Percentiles rank a stretch among this genome's conserved stretches.
These are phyloP conservation scores for Sambucus nigra DNA, from an alignment of 129 eudicot species.

Conservation along the genomic window DNA sequence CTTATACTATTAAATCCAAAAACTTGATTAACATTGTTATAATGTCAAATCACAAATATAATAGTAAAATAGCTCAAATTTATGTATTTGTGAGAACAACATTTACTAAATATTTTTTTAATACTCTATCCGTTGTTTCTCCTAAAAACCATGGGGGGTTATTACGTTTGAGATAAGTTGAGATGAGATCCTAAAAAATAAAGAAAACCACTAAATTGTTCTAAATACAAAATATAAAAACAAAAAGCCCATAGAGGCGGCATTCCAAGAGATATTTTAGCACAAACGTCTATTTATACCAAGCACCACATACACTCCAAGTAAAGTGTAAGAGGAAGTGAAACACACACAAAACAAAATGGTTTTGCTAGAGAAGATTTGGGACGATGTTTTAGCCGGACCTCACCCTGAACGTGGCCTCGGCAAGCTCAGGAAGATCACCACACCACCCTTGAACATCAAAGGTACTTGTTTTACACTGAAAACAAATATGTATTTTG, in stretches of 20 bases:
- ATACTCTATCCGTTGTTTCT: too few relatives aligned
- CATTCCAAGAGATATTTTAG: slow-evolving; percentile 31
- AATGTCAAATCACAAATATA: too few relatives aligned
- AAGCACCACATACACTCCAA: neutral
- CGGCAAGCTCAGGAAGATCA: slow-evolving; percentile 54
- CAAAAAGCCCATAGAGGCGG: neutral
- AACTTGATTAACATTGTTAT: too few relatives aligned
- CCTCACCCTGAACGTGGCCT: slow-evolving; percentile 80
- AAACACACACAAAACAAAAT: slow-evolving; percentile 4
- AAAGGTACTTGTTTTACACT: slow-evolving; percentile 25
- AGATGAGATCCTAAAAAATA: too few relatives aligned
- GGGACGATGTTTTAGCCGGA: slow-evolving; percentile 91
- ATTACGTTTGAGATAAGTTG: too few relatives aligned
- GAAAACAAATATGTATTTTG: neutral
- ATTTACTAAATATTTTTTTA: too few relatives aligned
- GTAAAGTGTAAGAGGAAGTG: neutral
- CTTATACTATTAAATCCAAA: too few relatives aligned
- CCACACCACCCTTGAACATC: slow-evolving; percentile 17
- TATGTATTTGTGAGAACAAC: too few relatives aligned
- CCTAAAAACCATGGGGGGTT: too few relatives aligned
- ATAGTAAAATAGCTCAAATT: too few relatives aligned
- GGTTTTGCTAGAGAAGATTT: slow-evolving; percentile 64
- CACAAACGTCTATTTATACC: slow-evolving; percentile 25
- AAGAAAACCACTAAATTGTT: too few relatives aligned
- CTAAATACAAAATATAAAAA: too few relatives aligned